Conservation (phyloP, 345 rosid genomes). For the Populus nigra region DNA sequence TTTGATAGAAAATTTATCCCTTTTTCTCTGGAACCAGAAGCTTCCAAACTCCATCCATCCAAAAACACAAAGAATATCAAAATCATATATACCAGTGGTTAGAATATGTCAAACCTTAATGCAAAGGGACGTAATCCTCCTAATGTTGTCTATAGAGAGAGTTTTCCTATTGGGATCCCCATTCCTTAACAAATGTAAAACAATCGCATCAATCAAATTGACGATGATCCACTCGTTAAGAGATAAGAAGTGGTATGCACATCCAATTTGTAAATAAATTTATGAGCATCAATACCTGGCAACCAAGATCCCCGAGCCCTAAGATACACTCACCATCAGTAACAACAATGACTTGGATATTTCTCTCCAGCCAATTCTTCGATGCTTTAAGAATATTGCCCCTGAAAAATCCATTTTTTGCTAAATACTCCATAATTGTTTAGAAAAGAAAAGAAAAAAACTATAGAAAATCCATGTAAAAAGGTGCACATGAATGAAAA, state of each 20-base stretch:
- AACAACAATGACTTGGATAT: conserved; percentile 89
- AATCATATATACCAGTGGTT: too few relatives aligned
- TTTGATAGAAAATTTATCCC: too few relatives aligned
- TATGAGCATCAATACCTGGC: conserved; percentile 61
- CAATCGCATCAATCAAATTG: neutral
- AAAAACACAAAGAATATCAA: too few relatives aligned
- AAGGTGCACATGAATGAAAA: too few relatives aligned
- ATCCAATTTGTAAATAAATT: neutral
- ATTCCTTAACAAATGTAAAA: conserved; percentile 24
- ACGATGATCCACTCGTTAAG: neutral
- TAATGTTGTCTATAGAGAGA: conserved; percentile 27
- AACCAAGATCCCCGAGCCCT: conserved; percentile 98
- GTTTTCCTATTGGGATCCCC: conserved; percentile 37
- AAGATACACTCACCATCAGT: conserved; percentile 94
- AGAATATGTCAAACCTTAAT: conserved; percentile 12
- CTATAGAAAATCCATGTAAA: too few relatives aligned
- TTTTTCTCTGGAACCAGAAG: too few relatives aligned
- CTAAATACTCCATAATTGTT: conserved; percentile 1
- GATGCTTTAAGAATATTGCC: conserved; percentile 83
- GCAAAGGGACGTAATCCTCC: conserved; percentile 36
- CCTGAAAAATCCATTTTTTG: conserved; percentile 34
- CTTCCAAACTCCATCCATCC: too few relatives aligned
- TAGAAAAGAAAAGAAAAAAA: too few relatives aligned
- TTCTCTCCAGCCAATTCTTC: conserved; percentile 93
- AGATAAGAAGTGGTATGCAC: neutral